These are phyloP conservation scores for Orbilia quercus DNA, from an alignment of 2,329 filamentous ascomycete species.

Conservation along the genomic window DNA sequence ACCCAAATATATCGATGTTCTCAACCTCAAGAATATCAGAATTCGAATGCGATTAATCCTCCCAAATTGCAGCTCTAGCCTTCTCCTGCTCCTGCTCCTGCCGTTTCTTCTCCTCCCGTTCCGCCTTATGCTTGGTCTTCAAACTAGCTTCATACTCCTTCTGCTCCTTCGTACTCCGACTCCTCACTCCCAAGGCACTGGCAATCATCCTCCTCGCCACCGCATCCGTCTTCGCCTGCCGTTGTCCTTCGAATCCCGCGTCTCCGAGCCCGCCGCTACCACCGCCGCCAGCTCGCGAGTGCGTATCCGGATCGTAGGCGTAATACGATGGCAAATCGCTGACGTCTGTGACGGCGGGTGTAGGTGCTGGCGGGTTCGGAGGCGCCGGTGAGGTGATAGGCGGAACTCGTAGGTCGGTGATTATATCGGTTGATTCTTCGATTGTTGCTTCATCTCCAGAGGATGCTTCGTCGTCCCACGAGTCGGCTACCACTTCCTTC, in stretches of 20 bases:
- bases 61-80: slow-evolving; percentile 88
- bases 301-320: slow-evolving; percentile 42
- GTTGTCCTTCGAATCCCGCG: slow-evolving; percentile 57
- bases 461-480: slow-evolving; percentile 79
- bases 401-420: slow-evolving; percentile 56
- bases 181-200: slow-evolving; percentile 82
- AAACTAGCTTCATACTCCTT: slow-evolving; percentile 83
- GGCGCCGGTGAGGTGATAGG: slow-evolving; percentile 56
- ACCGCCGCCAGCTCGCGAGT: slow-evolving; percentile 43
- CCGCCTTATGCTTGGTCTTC: slow-evolving; percentile 84
- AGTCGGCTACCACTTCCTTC: slow-evolving; percentile 70
- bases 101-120: slow-evolving; percentile 76
- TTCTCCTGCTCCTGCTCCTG: slow-evolving; percentile 74
- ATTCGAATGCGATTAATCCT: slow-evolving; percentile 68
- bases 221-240: slow-evolving; percentile 82
- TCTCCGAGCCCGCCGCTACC: slow-evolving; percentile 53
- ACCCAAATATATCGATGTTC: too few species aligned
- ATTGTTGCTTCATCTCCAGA: slow-evolving; percentile 62
- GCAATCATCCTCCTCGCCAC: slow-evolving; percentile 91
- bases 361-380: slow-evolving; percentile 56
- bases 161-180: slow-evolving; percentile 87
- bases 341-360: slow-evolving; percentile 29
- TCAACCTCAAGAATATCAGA: too few species aligned
- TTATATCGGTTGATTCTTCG: slow-evolving; percentile 30
- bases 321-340: slow-evolving; percentile 33